Evolutionary conservation across 2,329 filamentous ascomycete species (phyloP).

Genomic region (Aspergillus sojae): DNA sequence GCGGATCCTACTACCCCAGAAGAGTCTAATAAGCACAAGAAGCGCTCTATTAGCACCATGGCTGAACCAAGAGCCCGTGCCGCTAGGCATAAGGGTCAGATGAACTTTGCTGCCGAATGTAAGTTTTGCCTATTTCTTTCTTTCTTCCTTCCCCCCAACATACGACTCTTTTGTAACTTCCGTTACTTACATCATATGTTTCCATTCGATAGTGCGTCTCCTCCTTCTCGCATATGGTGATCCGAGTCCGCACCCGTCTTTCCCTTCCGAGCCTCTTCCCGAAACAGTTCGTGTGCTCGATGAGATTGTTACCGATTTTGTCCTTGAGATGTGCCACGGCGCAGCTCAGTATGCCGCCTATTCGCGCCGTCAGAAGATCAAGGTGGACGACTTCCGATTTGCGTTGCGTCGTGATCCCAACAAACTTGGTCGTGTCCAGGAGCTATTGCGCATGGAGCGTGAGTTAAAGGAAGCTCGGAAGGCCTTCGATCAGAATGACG

Average conservation of each 20-base stretch:
- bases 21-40: slow-evolving; percentile 13
- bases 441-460: slow-evolving; percentile 84
- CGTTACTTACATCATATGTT: background rate
- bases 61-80: slow-evolving; percentile 78
- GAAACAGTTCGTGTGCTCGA: slow-evolving; percentile 86
- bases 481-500: slow-evolving; percentile 50
- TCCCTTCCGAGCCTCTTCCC: slow-evolving; percentile 74
- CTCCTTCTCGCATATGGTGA: slow-evolving; percentile 51
- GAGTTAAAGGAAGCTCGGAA: slow-evolving; percentile 83
- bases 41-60: slow-evolving; percentile 33
- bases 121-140: slow-evolving; percentile 34
- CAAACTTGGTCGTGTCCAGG: slow-evolving; percentile 86
- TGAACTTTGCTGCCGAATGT: slow-evolving; percentile 78
- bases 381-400: slow-evolving; percentile 97
- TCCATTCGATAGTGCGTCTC: slow-evolving; percentile 37
- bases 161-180: background rate
- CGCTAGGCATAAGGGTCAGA: slow-evolving; percentile 78
- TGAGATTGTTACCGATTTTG: slow-evolving; percentile 95
- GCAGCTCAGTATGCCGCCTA: slow-evolving; percentile 84
- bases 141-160: background rate
- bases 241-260: slow-evolving; percentile 57
- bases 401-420: slow-evolving; percentile 81
- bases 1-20: background rate
- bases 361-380: slow-evolving; percentile 91
- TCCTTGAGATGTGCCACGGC: slow-evolving; percentile 89